These are phyloP conservation scores for Penicillium cataractarum DNA, from an alignment of 495 filamentous ascomycete genomes.

Conservation along the genomic window DNA sequence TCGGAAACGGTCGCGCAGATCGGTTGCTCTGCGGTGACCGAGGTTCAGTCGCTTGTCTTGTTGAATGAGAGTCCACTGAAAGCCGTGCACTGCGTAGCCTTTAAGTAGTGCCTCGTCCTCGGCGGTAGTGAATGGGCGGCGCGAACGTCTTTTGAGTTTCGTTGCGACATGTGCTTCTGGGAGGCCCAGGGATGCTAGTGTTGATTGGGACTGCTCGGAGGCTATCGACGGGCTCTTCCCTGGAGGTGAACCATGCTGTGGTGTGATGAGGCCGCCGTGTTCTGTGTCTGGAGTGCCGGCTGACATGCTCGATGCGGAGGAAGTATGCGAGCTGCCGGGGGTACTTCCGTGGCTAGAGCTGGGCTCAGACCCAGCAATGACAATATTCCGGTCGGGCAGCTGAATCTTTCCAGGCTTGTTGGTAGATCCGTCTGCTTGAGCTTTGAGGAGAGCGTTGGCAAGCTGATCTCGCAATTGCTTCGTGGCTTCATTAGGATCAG, in stretches of 20 bases:
- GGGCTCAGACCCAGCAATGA: constrained; percentile 18
- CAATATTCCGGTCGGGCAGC: constrained; percentile 22
- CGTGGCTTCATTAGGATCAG: constrained; percentile 53
- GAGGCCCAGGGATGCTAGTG: constrained; percentile 41
- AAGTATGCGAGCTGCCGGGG: constrained; percentile 18
- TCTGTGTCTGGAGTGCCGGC: constrained; percentile 23
- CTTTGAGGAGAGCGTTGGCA: constrained; percentile 40
- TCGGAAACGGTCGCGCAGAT: constrained; percentile 81
- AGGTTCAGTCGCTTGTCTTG: constrained; percentile 70
- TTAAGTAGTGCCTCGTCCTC: constrained; percentile 79
- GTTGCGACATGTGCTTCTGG: constrained; percentile 42
- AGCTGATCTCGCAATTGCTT: constrained; percentile 46
- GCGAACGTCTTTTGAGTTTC: constrained; percentile 44
- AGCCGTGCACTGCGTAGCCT: constrained; percentile 75
- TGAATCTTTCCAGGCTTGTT: constrained; percentile 31
- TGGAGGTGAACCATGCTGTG: constrained; percentile 12
- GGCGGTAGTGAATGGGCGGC: constrained; percentile 67
- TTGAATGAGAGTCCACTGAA: constrained; percentile 80
- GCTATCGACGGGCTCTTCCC: constrained; percentile 21
- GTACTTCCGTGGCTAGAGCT: constrained; percentile 17
- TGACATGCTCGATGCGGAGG: constrained; percentile 29
- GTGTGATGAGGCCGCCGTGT: constrained; percentile 3
- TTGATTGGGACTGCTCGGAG: constrained; percentile 35
- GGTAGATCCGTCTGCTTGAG: constrained; percentile 34
- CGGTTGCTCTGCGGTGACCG: constrained; percentile 68